Conservation (phyloP, 2,329 filamentous ascomycete species). For the Lecanicillium sp. region DNA sequence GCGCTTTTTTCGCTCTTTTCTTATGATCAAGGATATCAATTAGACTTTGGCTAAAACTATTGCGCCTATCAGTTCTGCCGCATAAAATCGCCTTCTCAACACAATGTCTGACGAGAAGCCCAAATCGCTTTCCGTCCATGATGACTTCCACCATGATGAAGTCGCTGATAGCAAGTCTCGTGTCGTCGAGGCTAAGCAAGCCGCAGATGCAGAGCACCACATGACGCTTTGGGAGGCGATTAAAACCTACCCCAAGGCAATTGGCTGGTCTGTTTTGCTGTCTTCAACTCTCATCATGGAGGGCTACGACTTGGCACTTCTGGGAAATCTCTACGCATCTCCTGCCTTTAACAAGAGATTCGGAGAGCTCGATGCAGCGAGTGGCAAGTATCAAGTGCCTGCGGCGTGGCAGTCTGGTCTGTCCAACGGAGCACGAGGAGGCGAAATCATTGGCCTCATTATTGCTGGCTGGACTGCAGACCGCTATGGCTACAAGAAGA, state of each 20-base stretch:
- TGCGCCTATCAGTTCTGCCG: no score
- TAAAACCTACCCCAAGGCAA: slow-evolving; percentile 36
- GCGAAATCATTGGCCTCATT: slow-evolving; percentile 47
- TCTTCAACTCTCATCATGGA: slow-evolving; percentile 41
- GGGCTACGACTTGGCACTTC: slow-evolving; percentile 41
- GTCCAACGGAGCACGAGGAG: slow-evolving; percentile 42
- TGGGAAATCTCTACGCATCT: slow-evolving; percentile 41
- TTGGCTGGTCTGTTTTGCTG: slow-evolving; percentile 37
- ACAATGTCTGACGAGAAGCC: no score
- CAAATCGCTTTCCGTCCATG: no score
- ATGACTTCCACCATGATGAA: slow-evolving; percentile 17
- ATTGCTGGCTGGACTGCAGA: slow-evolving; percentile 45
- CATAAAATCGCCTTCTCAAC: no score
- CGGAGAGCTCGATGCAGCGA: slow-evolving; percentile 25
- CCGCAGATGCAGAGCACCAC: slow-evolving; percentile 29
- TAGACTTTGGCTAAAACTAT: no score
- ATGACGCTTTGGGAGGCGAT: slow-evolving; percentile 32
- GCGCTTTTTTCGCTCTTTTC: no score
- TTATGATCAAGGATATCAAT: no score
- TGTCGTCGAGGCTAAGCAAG: slow-evolving; percentile 30
- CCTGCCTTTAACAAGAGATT: slow-evolving; percentile 36
- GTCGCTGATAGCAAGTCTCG: slow-evolving; percentile 13
- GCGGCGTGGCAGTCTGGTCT: slow-evolving; percentile 50
- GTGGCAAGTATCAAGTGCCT: slow-evolving; percentile 36
- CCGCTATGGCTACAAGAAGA: slow-evolving; percentile 40